Evolutionary conservation across 192 early-diverging fungal species (phyloP).

Genomic region (Mortierella claussenii): DNA sequence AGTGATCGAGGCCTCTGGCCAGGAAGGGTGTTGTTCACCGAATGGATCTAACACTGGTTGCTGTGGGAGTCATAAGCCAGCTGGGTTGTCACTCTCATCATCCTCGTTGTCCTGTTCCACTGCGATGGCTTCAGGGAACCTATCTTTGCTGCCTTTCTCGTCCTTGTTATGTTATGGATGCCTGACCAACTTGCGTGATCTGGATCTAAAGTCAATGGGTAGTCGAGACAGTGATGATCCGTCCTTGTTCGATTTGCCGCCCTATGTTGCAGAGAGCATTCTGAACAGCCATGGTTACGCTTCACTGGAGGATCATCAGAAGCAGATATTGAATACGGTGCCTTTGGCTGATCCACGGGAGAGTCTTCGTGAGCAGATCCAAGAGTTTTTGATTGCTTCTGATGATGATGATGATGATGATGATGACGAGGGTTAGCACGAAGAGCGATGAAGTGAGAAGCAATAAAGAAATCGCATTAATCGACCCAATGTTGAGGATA

Average conservation of each 20-base stretch:
- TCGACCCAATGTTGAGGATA: too few species aligned
- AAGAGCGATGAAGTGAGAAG: too few species aligned
- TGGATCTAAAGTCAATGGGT: conserved; percentile 47
- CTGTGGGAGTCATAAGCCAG: conserved; percentile 9
- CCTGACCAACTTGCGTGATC: conserved; percentile 60
- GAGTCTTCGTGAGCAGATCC: conserved; percentile 66
- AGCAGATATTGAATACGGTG: background rate
- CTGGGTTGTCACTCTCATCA: conserved; percentile 1
- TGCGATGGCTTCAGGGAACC: background rate
- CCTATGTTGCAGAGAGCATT: conserved; percentile 55
- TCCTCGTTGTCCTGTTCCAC: background rate
- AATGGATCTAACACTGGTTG: conserved; percentile 7
- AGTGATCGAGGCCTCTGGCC: background rate
- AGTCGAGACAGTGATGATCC: conserved; percentile 5
- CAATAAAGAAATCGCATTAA: too few species aligned
- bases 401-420: too few species aligned
- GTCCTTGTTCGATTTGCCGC: conserved; percentile 49
- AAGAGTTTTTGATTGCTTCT: conserved; percentile 72
- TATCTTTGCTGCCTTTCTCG: conserved; percentile 32
- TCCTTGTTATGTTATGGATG: conserved; percentile 64
- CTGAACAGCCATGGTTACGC: conserved; percentile 25
- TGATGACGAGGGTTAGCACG: too few species aligned
- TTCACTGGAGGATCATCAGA: conserved; percentile 19
- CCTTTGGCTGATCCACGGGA: conserved; percentile 48
- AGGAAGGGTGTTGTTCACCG: conserved; percentile 21